phyloP scores from a whole-genome alignment of 306 rosid genomes.

The Pterocarpus santalinus region DNA sequence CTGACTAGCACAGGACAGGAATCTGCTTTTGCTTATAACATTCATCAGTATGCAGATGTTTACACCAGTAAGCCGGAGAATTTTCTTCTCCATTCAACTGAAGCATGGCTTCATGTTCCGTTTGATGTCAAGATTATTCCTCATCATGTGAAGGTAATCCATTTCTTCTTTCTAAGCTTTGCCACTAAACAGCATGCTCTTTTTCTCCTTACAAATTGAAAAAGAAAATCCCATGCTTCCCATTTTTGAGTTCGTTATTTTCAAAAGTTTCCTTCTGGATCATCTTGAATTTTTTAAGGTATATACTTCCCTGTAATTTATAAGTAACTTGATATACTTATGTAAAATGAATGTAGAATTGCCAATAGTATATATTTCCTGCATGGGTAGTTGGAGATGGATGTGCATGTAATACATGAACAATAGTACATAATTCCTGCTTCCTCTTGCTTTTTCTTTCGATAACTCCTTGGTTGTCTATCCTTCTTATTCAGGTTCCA shows the following conservation, averaged over 20 bases:
- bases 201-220: constrained; percentile 30
- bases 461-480: constrained; percentile 16
- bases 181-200: neutral
- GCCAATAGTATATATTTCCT: neutral
- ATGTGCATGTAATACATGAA: constrained; percentile 28
- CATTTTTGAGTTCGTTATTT: constrained; percentile 11
- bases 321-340: constrained; percentile 8
- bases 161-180: constrained; percentile 3
- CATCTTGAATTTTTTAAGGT: constrained; percentile 22
- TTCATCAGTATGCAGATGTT: constrained; percentile 97
- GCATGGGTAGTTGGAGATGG: neutral
- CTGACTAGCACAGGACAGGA: constrained; percentile 92
- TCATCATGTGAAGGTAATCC: constrained; percentile 90
- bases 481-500: constrained; percentile 63
- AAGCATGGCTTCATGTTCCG: constrained; percentile 96
- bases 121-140: constrained; percentile 97
- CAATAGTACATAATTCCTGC: constrained; percentile 1
- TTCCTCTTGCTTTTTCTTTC: constrained; percentile 30
- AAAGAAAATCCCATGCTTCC: constrained; percentile 29
- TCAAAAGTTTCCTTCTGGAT: constrained; percentile 13
- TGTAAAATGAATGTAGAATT: neutral
- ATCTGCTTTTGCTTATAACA: constrained; percentile 94
- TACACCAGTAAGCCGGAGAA: constrained; percentile 98
- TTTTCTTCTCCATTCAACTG: constrained; percentile 81
- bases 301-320: neutral